phyloP scores from a whole-genome alignment of 2,329 filamentous ascomycete species.

The Diaporthe longicolla region DNA sequence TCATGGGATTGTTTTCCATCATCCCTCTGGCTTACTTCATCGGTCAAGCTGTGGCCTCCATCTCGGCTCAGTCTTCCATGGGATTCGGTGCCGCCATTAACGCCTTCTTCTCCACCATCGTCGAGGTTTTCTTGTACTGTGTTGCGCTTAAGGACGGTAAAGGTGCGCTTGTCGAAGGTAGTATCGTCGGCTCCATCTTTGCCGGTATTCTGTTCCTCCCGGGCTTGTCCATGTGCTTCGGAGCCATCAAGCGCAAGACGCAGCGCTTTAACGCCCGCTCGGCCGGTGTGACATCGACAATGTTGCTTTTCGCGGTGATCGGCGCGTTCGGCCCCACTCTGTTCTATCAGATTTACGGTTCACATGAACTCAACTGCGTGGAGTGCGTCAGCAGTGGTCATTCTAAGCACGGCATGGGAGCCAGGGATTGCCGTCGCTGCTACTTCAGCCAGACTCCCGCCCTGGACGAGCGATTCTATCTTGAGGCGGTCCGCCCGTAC shows the following conservation, averaged over 20 bases:
- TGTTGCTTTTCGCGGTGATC: constrained; percentile 96
- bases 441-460: constrained; percentile 93
- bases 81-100: constrained; percentile 97
- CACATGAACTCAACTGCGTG: constrained; percentile 92
- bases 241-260: constrained; percentile 96
- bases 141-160: constrained; percentile 94
- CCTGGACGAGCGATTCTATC: constrained; percentile 88
- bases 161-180: constrained; percentile 92
- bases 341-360: constrained; percentile 99
- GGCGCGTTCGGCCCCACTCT: constrained; percentile 95
- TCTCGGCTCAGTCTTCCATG: constrained; percentile 99
- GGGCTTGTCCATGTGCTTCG: constrained; percentile 98
- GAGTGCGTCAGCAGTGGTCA: constrained; percentile 68
- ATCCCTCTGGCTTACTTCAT: constrained; percentile 99
- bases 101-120: constrained; percentile 96
- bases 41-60: constrained; percentile 96
- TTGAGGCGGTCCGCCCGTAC: constrained; percentile 91
- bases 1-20: constrained; percentile 87
- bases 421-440: constrained; percentile 88
- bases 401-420: constrained; percentile 53
- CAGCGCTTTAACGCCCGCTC: constrained; percentile 98
- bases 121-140: constrained; percentile 98
- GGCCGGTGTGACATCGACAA: constrained; percentile 96
- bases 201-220: constrained; percentile 95
- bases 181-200: constrained; percentile 97